phyloP scores from a whole-genome alignment of 2,329 filamentous ascomycete species.

The Akanthomyces dipterigenus region DNA sequence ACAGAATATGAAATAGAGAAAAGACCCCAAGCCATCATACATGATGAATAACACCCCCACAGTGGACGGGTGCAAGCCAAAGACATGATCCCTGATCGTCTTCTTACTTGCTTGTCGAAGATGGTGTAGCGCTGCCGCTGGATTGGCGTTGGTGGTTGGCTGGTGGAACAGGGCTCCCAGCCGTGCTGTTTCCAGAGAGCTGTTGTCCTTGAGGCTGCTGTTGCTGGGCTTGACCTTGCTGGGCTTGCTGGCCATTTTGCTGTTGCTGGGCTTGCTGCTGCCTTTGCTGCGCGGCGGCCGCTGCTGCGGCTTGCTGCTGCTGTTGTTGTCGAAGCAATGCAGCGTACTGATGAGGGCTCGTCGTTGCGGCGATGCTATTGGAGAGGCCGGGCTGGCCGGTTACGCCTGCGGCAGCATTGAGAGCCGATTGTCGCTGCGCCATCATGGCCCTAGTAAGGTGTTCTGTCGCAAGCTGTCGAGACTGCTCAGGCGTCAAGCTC shows the following conservation, averaged over 20 bases:
- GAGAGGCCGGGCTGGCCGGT: slow-evolving; percentile 41
- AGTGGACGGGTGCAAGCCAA: background rate
- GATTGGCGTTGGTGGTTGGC: slow-evolving; percentile 25
- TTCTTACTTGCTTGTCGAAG: slow-evolving; percentile 22
- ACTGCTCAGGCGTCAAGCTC: slow-evolving; percentile 41
- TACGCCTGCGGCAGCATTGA: slow-evolving; percentile 48
- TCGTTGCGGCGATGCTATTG: slow-evolving; percentile 40
- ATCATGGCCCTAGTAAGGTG: slow-evolving; percentile 42
- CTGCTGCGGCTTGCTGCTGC: slow-evolving; percentile 33
- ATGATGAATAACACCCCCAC: background rate
- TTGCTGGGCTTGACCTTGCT: slow-evolving; percentile 17
- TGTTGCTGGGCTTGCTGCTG: slow-evolving; percentile 15
- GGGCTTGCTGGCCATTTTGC: slow-evolving; percentile 17
- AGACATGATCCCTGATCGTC: background rate
- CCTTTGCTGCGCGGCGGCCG: slow-evolving; percentile 21
- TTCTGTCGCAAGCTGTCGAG: slow-evolving; percentile 45
- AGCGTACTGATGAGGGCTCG: slow-evolving; percentile 53
- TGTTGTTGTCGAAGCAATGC: slow-evolving; percentile 52
- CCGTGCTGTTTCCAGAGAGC: background rate
- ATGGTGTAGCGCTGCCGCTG: slow-evolving; percentile 34
- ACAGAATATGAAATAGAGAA: background rate
- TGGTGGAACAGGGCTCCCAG: slow-evolving; percentile 7
- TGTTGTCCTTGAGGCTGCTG: slow-evolving; percentile 13
- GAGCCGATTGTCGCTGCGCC: slow-evolving; percentile 44
- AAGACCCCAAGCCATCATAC: background rate